These are phyloP conservation scores for Saccharomyces hybrid DNA, from an alignment of 1,139 yeast genomes.

Conservation along the genomic window DNA sequence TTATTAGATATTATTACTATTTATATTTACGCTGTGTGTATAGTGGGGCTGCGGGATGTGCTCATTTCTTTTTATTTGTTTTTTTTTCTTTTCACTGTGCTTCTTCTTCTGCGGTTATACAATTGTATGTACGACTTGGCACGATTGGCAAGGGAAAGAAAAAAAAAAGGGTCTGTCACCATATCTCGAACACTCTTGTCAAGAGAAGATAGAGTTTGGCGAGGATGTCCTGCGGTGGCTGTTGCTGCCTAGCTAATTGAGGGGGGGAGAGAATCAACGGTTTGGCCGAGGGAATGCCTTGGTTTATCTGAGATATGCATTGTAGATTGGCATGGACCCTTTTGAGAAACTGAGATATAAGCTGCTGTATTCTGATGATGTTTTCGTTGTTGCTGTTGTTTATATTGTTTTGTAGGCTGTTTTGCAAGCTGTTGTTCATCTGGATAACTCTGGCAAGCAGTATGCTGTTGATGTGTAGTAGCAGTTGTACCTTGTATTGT, in stretches of 20 bases:
- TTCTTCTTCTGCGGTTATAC: not conserved
- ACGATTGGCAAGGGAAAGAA: not conserved
- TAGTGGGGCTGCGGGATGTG: too few relatives aligned
- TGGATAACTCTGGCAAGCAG: slow-evolving; percentile 25
- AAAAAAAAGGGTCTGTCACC: slow-evolving; percentile 14
- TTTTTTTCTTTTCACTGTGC: too few relatives aligned
- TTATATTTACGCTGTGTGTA: too few relatives aligned
- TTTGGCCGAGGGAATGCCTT: slow-evolving; percentile 24
- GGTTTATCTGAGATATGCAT: slow-evolving; percentile 31
- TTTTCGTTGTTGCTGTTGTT: slow-evolving; percentile 7
- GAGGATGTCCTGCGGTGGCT: slow-evolving; percentile 25
- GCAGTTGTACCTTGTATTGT: slow-evolving; percentile 30
- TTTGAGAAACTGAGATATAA: slow-evolving; percentile 26
- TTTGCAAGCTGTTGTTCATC: slow-evolving; percentile 13
- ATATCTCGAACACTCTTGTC: slow-evolving; percentile 30
- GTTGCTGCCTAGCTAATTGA: slow-evolving; percentile 17
- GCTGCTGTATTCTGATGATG: slow-evolving; percentile 9
- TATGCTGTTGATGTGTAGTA: slow-evolving; percentile 31
- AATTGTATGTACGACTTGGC: not conserved
- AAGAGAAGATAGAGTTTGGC: slow-evolving; percentile 29
- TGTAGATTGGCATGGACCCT: slow-evolving; percentile 32
- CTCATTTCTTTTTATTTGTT: too few relatives aligned
- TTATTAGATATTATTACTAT: too few relatives aligned
- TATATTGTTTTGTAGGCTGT: slow-evolving; percentile 9
- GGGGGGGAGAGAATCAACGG: slow-evolving; percentile 29